Evolutionary conservation across 2,329 filamentous ascomycete species (phyloP), one percentile per base, ranked within the genome.

Genomic region (Paecilomyces fulvus): DNA sequence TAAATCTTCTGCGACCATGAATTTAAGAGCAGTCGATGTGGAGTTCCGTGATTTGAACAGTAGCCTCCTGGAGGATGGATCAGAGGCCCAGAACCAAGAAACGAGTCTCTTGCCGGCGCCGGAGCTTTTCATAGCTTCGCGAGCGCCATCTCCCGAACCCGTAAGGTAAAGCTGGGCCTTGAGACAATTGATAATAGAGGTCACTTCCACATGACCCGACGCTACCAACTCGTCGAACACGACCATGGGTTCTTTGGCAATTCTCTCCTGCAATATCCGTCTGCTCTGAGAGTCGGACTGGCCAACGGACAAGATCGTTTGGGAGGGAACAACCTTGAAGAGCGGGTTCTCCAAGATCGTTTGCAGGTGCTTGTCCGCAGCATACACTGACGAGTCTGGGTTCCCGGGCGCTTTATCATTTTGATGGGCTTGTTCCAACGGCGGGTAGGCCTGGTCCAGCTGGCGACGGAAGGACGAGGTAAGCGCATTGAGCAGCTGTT

Each of bases 401-500:
- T 70, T 64, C 33, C 60, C 61, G 33, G 64, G 57, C 14, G 60
- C 50, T 51, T 31, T 31, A 25, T 59, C 56, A 52, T 63, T 59
- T n/a, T 61, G 54, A 12, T 60, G 58, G 52, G 62, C 31, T 12
- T 56, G 55, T 46, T 60, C 58, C n/a, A 63, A 60, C 30, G 67
- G 64, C 17, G 79, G 80, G 70, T 86, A 80, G 57, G 81, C 79
- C 54, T 74, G 76, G 63, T 87, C 83, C 48, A 88, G 78, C 57
- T 86, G 83, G 52, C 78, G 75, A 61, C 83, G 78, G 67, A 88
- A 88, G 11, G 83, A 86, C 46, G 77, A 78, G 21, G 83, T 86
- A 60, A 88, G 77, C 20, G 83, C 75, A 54, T 75, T 78, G 46
- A 87, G 77, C 7, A 88, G 74, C 62, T 83, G 79, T 59, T 82